phyloP scores from a whole-genome alignment of 2,329 filamentous ascomycete genomes.

The Dendrostoma leiphaemia region DNA sequence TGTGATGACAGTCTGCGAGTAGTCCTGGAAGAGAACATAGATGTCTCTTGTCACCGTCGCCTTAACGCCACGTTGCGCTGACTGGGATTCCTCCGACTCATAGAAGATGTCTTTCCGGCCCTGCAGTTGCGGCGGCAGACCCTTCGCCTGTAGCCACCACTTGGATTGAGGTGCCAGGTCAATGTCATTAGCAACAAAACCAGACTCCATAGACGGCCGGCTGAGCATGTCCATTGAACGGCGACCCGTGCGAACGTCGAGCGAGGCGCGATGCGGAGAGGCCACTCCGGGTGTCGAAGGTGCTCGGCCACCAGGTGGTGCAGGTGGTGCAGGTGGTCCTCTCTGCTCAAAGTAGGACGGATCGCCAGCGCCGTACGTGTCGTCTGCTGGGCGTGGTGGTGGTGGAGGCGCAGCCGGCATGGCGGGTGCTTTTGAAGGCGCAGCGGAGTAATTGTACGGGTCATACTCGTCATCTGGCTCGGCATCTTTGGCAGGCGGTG shows the following conservation, averaged over 20 bases:
- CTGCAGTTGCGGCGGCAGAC: constrained; percentile 78
- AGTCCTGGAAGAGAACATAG: constrained; percentile 90
- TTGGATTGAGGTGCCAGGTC: constrained; percentile 71
- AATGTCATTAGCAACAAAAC: constrained; percentile 84
- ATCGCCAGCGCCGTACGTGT: constrained; percentile 46
- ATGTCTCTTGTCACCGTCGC: constrained; percentile 75
- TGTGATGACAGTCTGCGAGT: constrained; percentile 89
- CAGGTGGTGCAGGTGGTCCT: constrained; percentile 38
- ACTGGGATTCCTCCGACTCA: constrained; percentile 76
- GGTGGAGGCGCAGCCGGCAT: constrained; percentile 28
- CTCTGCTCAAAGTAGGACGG: constrained; percentile 47
- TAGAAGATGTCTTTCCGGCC: constrained; percentile 78
- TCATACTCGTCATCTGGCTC: constrained; percentile 65
- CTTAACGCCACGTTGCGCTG: constrained; percentile 67
- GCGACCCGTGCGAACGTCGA: constrained; percentile 30
- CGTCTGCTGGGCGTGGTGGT: constrained; percentile 36
- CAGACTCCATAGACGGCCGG: constrained; percentile 73
- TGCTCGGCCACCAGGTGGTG: no score
- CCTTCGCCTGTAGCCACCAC: constrained; percentile 86
- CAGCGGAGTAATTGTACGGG: constrained; percentile 55
- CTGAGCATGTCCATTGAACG: constrained; percentile 69
- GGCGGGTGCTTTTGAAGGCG: constrained; percentile 26
- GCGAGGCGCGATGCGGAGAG: constrained; percentile 37
- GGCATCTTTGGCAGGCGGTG: constrained; percentile 43
- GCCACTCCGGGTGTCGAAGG: no score